Base-by-base conservation (phyloP, 169 alveolate genomes). In the Fabrea salina region DNA sequence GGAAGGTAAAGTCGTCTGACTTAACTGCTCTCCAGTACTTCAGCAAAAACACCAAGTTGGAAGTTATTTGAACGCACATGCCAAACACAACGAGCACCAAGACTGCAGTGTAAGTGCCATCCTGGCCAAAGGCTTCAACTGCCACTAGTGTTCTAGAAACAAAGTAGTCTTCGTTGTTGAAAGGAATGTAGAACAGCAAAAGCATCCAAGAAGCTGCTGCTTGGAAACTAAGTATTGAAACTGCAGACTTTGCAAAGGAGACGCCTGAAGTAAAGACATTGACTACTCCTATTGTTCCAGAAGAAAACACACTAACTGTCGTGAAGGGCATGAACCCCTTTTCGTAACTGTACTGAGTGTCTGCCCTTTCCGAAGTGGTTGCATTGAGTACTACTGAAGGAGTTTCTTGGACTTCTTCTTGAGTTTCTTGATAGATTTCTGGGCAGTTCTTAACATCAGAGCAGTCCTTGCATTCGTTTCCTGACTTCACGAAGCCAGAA, bases 151-250 rank as follows among this genome's bases (percentile, higher is more conserved):
- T 43, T 49, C 79, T 70, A 7, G 75, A 64, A n/a, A n/a, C n/a
- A n/a, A n/a, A n/a, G 30, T 64, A 41, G n/a, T 70, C 68, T 50
- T 7, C 79, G 16, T 50, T 50, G 25, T 70, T 1, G 16, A 27
- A 39, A 43, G 79, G 79, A 8, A 70, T 27, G 49, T 70, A 70
- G 4, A 50, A 1, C 6, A 35, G 33, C 27, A 70, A 47, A 49
- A 50, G 30, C 16, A 70, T 70, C 79, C 79, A 70, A 47, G 79
- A 70, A 22, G 19, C 79, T 6, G 67, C 35, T 7, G 79, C 70
- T n/a, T 27, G 5, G 43, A 47, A 39, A 7, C 67, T 27, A 22
- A 59, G 49, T 5, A 70, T 30, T 25, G 67, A 43, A 70, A 70
- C 49, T 3, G 33, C 47, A 43, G 79, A 70, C 27, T 59, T 44